These are phyloP conservation scores for Epichloe gansuensis DNA, from an alignment of 2,329 filamentous ascomycete species.

Conservation along the genomic window DNA sequence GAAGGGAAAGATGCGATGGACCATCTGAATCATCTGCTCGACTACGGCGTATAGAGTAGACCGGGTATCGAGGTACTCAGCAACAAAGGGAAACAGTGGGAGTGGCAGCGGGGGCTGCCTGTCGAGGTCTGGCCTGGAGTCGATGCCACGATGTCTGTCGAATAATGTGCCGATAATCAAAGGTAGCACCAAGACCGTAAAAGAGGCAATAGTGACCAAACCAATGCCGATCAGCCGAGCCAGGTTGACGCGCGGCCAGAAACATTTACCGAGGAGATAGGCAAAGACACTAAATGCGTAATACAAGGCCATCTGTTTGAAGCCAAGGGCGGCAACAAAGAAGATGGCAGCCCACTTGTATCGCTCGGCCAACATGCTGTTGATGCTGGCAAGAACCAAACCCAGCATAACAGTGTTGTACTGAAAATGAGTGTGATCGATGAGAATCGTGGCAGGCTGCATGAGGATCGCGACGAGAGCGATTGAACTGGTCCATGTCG, in stretches of 20 bases:
- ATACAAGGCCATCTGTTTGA: conserved; percentile 99
- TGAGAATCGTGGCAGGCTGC: conserved; percentile 80
- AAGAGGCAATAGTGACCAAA: conserved; percentile 58
- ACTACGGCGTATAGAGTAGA: conserved; percentile 63
- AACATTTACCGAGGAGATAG: conserved; percentile 75
- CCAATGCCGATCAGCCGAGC: conserved; percentile 63
- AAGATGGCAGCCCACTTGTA: conserved; percentile 84
- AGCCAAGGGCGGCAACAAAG: conserved; percentile 86
- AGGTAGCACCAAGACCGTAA: conserved; percentile 63
- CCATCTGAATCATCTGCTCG: conserved; percentile 68
- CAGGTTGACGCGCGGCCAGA: conserved; percentile 60
- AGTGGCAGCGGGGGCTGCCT: conserved; percentile 45
- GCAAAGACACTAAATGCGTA: conserved; percentile 90
- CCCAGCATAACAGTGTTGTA: conserved; percentile 99
- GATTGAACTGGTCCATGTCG: conserved; percentile 71
- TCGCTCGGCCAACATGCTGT: conserved; percentile 74
- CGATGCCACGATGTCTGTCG: conserved; percentile 52
- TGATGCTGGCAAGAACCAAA: conserved; percentile 73
- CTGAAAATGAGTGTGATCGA: conserved; percentile 94
- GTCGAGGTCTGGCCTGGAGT: conserved; percentile 42
- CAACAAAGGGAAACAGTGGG: conserved; percentile 47
- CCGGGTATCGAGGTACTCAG: conserved; percentile 46
- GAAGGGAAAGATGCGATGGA: conserved; percentile 94
- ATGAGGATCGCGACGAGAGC: conserved; percentile 83
- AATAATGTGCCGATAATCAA: conserved; percentile 61